A percentile compares a stretch with the other conserved stretches of the same genome.
Evolutionary conservation across 495 filamentous ascomycete genomes (phyloP).

Genomic region (Penicillium herquei): DNA sequence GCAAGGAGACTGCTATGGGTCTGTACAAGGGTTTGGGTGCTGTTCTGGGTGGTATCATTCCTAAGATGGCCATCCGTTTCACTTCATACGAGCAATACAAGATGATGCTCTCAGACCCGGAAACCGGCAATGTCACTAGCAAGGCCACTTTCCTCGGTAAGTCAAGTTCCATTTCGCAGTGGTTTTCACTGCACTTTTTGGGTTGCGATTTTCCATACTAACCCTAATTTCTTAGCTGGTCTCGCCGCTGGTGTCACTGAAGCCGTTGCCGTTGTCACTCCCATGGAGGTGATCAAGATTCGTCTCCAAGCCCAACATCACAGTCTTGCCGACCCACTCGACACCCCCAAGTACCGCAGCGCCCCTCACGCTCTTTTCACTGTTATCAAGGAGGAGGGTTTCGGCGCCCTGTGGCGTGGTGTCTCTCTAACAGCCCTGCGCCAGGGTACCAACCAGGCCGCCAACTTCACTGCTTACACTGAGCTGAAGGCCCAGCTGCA

Average conservation of each 20-base stretch:
- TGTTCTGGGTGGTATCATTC: slow-evolving; percentile 93
- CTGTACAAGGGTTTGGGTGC: slow-evolving; percentile 97
- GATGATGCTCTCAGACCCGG: slow-evolving; percentile 67
- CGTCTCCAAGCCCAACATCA: slow-evolving; percentile 96
- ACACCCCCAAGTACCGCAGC: slow-evolving; percentile 94
- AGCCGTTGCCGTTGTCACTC: slow-evolving; percentile 92
- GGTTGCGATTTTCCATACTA: neutral
- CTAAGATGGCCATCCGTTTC: slow-evolving; percentile 99
- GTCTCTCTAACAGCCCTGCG: slow-evolving; percentile 90
- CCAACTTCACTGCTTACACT: slow-evolving; percentile 98
- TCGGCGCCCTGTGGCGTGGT: slow-evolving; percentile 84
- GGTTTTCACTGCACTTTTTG: neutral
- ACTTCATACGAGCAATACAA: slow-evolving; percentile 97
- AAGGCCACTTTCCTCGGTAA: slow-evolving; percentile 78
- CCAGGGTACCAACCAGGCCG: slow-evolving; percentile 95
- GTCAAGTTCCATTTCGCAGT: slow-evolving; percentile 13
- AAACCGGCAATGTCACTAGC: slow-evolving; percentile 68
- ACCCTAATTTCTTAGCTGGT: slow-evolving; percentile 57
- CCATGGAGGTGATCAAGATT: slow-evolving; percentile 99
- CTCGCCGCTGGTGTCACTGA: slow-evolving; percentile 92
- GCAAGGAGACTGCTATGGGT: slow-evolving; percentile 83
- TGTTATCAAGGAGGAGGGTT: slow-evolving; percentile 85
- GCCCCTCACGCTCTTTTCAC: slow-evolving; percentile 94
- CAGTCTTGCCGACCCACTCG: slow-evolving; percentile 86
- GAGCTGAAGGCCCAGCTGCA: slow-evolving; percentile 82